A percentile compares a stretch with the other conserved stretches of the same genome.
These are phyloP conservation scores for Barnettozyma pratensis DNA, from an alignment of 805 yeast genomes.

Conservation along the genomic window DNA sequence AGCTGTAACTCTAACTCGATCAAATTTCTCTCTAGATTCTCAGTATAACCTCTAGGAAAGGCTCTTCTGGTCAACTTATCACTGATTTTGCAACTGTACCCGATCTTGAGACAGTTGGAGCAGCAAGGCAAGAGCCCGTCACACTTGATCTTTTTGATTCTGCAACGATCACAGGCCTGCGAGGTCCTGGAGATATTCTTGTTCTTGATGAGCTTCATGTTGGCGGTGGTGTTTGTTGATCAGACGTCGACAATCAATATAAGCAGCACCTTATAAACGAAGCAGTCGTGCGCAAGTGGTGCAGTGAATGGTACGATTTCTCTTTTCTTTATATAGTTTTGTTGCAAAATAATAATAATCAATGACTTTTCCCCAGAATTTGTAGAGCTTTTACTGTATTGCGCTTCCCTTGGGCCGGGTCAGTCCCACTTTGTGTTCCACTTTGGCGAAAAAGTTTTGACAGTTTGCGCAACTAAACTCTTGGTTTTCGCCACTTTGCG, in stretches of 20 bases:
- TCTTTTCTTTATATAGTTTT: neutral
- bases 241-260: too few relatives aligned
- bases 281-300: neutral
- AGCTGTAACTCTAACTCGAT: constrained; percentile 43
- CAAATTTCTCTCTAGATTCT: constrained; percentile 60
- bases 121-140: constrained; percentile 68
- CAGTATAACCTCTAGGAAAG: constrained; percentile 79
- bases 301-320: neutral
- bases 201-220: constrained; percentile 17
- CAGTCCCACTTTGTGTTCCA: neutral
- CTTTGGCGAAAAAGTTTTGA: neutral
- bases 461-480: neutral
- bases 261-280: too few relatives aligned
- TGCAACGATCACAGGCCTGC: constrained; percentile 80
- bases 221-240: too few relatives aligned
- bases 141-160: constrained; percentile 72
- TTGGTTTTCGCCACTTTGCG: too few relatives aligned
- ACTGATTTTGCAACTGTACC: constrained; percentile 64
- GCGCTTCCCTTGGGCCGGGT: neutral
- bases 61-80: constrained; percentile 74
- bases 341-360: too few relatives aligned
- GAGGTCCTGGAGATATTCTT: constrained; percentile 43
- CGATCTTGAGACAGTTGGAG: constrained; percentile 58
- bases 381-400: neutral
- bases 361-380: neutral